Base-by-base conservation (phyloP, 768 basidiomycete species). In the Plicaturopsis crispa region DNA sequence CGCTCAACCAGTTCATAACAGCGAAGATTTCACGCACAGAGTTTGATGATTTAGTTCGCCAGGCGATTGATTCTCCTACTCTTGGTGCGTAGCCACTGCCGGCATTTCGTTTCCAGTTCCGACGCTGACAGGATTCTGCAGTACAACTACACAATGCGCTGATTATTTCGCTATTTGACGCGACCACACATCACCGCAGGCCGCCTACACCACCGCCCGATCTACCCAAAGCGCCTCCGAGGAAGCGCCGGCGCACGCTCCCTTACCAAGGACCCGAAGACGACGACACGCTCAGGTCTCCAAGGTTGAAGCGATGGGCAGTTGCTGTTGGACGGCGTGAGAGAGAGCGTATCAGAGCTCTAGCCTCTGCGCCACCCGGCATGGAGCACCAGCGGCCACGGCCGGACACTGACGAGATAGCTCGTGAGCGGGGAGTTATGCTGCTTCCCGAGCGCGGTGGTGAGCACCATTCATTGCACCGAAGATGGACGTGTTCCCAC, bases 71-170 rank as follows among this genome's bases (percentile, higher is more conserved):
- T 48, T 70, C 73, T 1, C 67, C 78, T 17, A 70, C 68, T 37
- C 67, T 84, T 17, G 61, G 70, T 68, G 24, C 14, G 52, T 56
- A 28, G n/a, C n/a, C 14, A 8, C 26, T 8, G 24, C 22, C 23
- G 4, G 16, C 35, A 33, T 22, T 41, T 31, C 32, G 6, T 12
- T 16, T 18, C 36, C 31, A 19, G 3, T 17, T n/a, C n/a, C n/a
- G 20, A 50, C 51, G 17, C 53, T 40, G 18, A 42, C 22, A 40
- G 7, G 31, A n/a, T 32, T 28, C 13, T 32, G 12, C 44, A 81
- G 82, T 87, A 20, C 84, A 86, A 56, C 62, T 88, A 2, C 87
- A 90, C 53, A 90, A 90, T 56, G 78, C 86, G 8, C 67, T 90
- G 22, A 78, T 90, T 24, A 87, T 89, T 21, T 86, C 86, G 2